A percentile compares a stretch with the other conserved stretches of the same genome.
phyloP scores from a whole-genome alignment of 805 yeast genomes.

The Yamadazyma sp. region DNA sequence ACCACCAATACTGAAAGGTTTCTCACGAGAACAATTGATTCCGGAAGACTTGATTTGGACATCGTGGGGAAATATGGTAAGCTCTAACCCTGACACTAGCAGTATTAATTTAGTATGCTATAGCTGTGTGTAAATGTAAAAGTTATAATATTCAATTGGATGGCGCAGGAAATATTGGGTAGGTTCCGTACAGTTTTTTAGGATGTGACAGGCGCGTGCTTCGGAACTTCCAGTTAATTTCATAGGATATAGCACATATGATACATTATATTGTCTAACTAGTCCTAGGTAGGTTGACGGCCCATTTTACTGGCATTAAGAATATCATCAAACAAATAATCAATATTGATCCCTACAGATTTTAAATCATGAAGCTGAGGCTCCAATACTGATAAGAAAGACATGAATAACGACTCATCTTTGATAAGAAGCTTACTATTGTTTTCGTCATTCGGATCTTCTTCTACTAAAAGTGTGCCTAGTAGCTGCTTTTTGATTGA shows the following conservation, averaged over 20 bases:
- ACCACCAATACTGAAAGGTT: conserved; percentile 6
- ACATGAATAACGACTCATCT: conserved; percentile 43
- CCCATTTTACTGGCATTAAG: conserved; percentile 13
- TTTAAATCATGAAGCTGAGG: conserved; percentile 65
- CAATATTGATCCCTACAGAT: conserved; percentile 70
- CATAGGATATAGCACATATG: too few relatives aligned
- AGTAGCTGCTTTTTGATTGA: conserved; percentile 66
- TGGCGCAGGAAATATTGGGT: neutral
- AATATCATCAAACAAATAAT: conserved; percentile 56
- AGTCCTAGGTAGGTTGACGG: too few relatives aligned
- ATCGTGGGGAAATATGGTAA: neutral
- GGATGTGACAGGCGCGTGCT: too few relatives aligned
- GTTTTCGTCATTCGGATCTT: conserved; percentile 15
- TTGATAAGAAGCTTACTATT: conserved; percentile 33
- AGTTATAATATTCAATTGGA: neutral
- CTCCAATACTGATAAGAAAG: conserved; percentile 53
- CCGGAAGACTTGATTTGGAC: conserved; percentile 7
- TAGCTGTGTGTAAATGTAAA: neutral
- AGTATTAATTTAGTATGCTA: neutral
- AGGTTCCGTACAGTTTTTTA: too few relatives aligned
- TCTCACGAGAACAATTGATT: conserved; percentile 2
- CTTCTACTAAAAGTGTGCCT: conserved; percentile 52
- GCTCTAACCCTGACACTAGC: too few relatives aligned
- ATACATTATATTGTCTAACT: too few relatives aligned
- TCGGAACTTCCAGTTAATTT: too few relatives aligned